phyloP scores from a whole-genome alignment of 176 grass and related monocot genomes.

The Puya raimondii region DNA sequence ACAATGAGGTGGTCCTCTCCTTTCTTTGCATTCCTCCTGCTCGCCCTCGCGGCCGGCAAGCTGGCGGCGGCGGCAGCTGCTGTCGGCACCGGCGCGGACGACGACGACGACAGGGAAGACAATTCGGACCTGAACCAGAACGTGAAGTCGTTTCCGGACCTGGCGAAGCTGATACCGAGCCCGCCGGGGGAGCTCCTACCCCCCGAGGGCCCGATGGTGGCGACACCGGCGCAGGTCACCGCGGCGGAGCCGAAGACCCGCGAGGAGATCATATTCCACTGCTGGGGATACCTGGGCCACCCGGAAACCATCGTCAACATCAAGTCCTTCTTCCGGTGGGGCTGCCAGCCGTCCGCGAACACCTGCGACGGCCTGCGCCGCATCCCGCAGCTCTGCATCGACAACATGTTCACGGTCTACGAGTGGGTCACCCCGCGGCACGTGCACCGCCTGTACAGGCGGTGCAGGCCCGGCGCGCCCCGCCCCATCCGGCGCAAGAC shows the following conservation, averaged over 20 bases:
- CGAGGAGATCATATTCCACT: neutral
- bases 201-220: neutral
- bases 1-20: too few relatives aligned
- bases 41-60: too few relatives aligned
- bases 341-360: conserved; percentile 14
- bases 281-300: conserved; percentile 11
- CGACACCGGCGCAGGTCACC: neutral
- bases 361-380: conserved; percentile 1
- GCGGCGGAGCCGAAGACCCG: neutral
- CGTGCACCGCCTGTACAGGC: neutral
- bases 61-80: too few relatives aligned
- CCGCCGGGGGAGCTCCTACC: neutral
- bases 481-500: neutral
- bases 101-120: too few relatives aligned
- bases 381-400: neutral
- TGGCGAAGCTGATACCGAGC: neutral
- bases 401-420: neutral
- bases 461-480: neutral
- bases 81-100: too few relatives aligned
- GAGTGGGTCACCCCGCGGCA: neutral
- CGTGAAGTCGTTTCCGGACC: neutral
- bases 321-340: conserved; percentile 14
- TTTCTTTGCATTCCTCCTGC: too few relatives aligned
- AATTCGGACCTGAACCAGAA: too few relatives aligned
- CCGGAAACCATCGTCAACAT: conserved; percentile 4